Evolutionary conservation across 1,139 yeast genomes (phyloP), one percentile per base, ranked within the genome.

Genomic region (Yamadazyma triangularis): DNA sequence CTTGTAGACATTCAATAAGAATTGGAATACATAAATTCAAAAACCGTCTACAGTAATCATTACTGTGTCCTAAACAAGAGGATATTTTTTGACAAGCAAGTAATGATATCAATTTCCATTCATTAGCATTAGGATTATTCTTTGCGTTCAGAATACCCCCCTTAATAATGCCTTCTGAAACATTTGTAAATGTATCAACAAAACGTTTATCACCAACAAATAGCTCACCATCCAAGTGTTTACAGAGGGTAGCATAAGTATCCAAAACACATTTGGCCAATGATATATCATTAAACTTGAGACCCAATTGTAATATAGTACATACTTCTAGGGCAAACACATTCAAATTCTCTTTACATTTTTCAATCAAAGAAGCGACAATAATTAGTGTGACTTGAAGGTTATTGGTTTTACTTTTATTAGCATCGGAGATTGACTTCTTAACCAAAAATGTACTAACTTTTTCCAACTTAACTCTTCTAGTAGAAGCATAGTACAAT

Each of bases 401-500:
- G 48, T 89, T 88, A 2, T 96, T 96, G 7, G 79, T 61, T 20
- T 86, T 62, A 35, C 70, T 76, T 30, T 77, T 74, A 36, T 67
- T 60, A 22, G 79, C 67, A 53, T 89, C 96, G 9, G 68, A 50
- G 12, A 53, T 51, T n/a, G 91, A 76, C 53, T 77, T 80, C 43
- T 70, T 76, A 30, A 73, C 72, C 35, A 91, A 58, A 50, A 81
- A 87, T 8, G 63, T 60, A 15, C 89, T 82, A 12, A 91, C 96
- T 49, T 89, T 89, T 45, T 85, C 91, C 41, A 91, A 67, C 53
- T 91, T 91, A 25, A 87, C 80, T 38, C 96, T 69, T 45, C 97
- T 70, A 6, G 96, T 83, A 25, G 94, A 80, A n/a, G 95, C 96
- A 55, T 89, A 89, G 63, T 85, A 91, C 25, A 89, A 61, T 44